Evolutionary conservation across 352 stramenopile genomes (phyloP).

Genomic region (Aphanomyces cochlioides): DNA sequence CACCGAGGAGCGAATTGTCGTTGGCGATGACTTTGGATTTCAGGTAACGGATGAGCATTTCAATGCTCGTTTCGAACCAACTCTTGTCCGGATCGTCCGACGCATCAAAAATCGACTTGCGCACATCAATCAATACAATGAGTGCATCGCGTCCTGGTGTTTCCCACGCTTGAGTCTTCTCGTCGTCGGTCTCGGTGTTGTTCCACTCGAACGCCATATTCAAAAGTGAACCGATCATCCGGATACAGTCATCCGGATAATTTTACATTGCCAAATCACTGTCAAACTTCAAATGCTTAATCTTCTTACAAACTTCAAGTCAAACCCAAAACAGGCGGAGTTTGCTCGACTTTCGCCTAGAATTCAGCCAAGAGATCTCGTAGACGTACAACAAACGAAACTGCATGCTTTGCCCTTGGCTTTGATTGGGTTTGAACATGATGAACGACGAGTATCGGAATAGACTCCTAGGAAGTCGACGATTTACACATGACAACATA

Average conservation of each 20-base stretch:
- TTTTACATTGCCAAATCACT: too few relatives aligned
- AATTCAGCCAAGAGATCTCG: too few relatives aligned
- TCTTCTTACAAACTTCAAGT: not conserved
- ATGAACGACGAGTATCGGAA: too few relatives aligned
- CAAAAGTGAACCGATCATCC: too few relatives aligned
- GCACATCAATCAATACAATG: constrained; percentile 72
- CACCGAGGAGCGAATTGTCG: constrained; percentile 73
- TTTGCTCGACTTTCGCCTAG: too few relatives aligned
- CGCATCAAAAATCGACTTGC: constrained; percentile 57
- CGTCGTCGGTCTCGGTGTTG: constrained; percentile 33
- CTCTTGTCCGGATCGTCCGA: constrained; percentile 34
- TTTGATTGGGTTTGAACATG: too few relatives aligned
- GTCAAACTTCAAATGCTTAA: not conserved
- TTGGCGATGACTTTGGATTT: constrained; percentile 77
- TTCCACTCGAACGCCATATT: constrained; percentile 30
- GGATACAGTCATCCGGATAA: too few relatives aligned
- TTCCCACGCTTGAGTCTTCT: constrained; percentile 58
- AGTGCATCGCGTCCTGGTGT: constrained; percentile 72
- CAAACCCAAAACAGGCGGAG: too few relatives aligned
- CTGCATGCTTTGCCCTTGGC: too few relatives aligned
- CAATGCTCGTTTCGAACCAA: constrained; percentile 71
- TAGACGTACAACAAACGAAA: too few relatives aligned
- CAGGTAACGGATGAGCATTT: constrained; percentile 61
- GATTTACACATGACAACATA: not conserved
- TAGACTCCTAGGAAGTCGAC: too few relatives aligned